Conservation (phyloP, 768 basidiomycete species). For the Sporobolomyces phaffii region DNA sequence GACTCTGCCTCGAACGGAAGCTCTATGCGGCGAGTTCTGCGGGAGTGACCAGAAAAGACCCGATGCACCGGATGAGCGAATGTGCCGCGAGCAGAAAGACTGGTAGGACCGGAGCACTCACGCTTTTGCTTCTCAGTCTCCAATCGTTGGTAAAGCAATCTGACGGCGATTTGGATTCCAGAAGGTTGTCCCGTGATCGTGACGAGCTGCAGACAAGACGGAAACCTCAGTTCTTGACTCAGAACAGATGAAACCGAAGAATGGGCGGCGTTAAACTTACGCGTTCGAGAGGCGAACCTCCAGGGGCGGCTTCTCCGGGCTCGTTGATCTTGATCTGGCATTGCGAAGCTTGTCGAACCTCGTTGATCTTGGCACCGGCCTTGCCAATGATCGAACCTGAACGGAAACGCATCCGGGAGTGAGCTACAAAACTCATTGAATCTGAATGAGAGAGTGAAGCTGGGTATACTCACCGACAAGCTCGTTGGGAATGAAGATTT, state of each 20-base stretch:
- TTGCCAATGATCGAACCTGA: slow-evolving; percentile 86
- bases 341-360: slow-evolving; percentile 70
- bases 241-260: too few relatives aligned
- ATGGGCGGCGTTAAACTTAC: too few relatives aligned
- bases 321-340: slow-evolving; percentile 99
- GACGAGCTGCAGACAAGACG: slow-evolving; percentile 56
- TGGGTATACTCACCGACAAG: slow-evolving; percentile 58
- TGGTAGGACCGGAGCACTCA: slow-evolving; percentile 9
- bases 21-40: not conserved
- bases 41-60: too few relatives aligned
- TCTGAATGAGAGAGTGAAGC: too few relatives aligned
- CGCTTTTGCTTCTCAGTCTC: slow-evolving; percentile 38
- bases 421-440: too few relatives aligned
- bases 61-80: too few relatives aligned
- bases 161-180: slow-evolving; percentile 95
- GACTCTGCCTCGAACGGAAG: too few relatives aligned
- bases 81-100: too few relatives aligned
- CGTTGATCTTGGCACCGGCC: slow-evolving; percentile 96
- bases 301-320: slow-evolving; percentile 60
- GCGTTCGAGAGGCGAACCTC: slow-evolving; percentile 44
- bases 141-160: slow-evolving; percentile 54
- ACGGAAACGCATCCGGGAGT: too few relatives aligned
- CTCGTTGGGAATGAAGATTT: slow-evolving; percentile 97
- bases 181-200: slow-evolving; percentile 93
- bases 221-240: too few relatives aligned